These are phyloP conservation scores for Porogramme epimiltina DNA, from an alignment of 1,284 basidiomycete species.

Conservation along the genomic window DNA sequence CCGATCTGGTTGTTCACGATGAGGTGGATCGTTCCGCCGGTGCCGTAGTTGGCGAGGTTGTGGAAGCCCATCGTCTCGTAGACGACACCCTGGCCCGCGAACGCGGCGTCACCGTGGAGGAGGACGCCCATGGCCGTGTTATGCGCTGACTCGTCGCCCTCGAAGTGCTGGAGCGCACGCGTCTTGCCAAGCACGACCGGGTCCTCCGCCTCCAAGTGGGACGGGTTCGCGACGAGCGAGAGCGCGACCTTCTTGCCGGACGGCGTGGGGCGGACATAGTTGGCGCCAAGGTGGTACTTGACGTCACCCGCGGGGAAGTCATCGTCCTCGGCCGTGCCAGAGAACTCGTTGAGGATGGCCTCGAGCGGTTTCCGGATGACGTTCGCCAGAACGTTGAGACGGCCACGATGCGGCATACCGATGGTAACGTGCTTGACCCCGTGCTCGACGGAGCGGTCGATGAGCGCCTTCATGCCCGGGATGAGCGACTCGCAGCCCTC, in stretches of 20 bases:
- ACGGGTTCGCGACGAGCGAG: conserved; percentile 98
- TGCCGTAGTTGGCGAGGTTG: conserved; percentile 93
- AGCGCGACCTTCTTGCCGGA: conserved; percentile 97
- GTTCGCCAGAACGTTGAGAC: conserved; percentile 97
- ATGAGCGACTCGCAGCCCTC: conserved; percentile 98
- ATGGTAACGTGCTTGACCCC: conserved; percentile 97
- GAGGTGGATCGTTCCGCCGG: conserved; percentile 97
- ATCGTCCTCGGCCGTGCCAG: conserved; percentile 68
- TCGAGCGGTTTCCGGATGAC: conserved; percentile 99
- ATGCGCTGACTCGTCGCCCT: conserved; percentile 80
- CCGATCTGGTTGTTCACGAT: conserved; percentile 99
- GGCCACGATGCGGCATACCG: conserved; percentile 99
- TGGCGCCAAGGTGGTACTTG: conserved; percentile 99
- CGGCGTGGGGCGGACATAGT: conserved; percentile 97
- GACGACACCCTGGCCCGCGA: conserved; percentile 97
- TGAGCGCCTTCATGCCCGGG: conserved; percentile 99
- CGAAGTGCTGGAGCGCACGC: conserved; percentile 94
- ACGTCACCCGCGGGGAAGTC: conserved; percentile 94
- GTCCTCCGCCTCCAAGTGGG: conserved; percentile 96
- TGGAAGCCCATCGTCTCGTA: conserved; percentile 99
- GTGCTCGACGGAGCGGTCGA: conserved; percentile 96
- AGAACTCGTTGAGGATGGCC: conserved; percentile 98
- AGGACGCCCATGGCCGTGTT: conserved; percentile 91
- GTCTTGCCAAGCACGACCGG: conserved; percentile 99
- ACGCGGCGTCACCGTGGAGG: conserved; percentile 98